Evolutionary conservation across 129 eudicot genomes (phyloP), one percentile per base, ranked within the genome.

Genomic region (Ambrosia artemisiifolia): DNA sequence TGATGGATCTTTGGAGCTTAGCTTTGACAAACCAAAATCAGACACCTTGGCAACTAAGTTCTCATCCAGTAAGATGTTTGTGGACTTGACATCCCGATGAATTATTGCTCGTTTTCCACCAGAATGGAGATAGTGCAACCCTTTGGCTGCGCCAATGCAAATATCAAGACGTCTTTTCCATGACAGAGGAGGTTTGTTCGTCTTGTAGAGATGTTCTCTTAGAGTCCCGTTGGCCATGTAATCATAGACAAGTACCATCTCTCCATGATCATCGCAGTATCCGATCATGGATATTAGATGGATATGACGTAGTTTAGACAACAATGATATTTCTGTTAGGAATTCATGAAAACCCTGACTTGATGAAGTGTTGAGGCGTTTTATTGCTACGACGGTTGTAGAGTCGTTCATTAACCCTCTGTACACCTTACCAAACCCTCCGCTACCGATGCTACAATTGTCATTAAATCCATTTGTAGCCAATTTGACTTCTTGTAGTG

Each of bases 231-330:
- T 72, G 6, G 83, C 79, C 95, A 88, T 85, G 50, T 80, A 85
- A 18, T 85, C 95, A 59, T 88, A 88, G 18, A 88, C 95, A n/a
- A 88, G 53, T 10, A 85, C 51, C 88, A 88, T 88, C 67, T 88
- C 91, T 2, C 62, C 67, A 1, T 80, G 34, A 11, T 88, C 85
- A 40, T 88, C 88, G 55, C 90, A 88, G 14, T 79, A 84, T 12
- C 88, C 95, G 2, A 88, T 73, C 12, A 85, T 10, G 7, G 88
- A 83, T 1, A 83, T 90, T 34, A 88, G 67, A 65, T 88, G 86
- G n/a, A 73, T 73, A 42, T 86, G 95, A 3, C 88, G 82, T 33
- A 88, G 64, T 71, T 83, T 85, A 3, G 90, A 88, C 3, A 88
- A 76, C 83, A 88, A 51, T 47, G 70, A 78, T 12, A 88, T 88